Evolutionary conservation across 768 basidiomycete species (phyloP).

Genomic region (Lactifluus subvellereus): DNA sequence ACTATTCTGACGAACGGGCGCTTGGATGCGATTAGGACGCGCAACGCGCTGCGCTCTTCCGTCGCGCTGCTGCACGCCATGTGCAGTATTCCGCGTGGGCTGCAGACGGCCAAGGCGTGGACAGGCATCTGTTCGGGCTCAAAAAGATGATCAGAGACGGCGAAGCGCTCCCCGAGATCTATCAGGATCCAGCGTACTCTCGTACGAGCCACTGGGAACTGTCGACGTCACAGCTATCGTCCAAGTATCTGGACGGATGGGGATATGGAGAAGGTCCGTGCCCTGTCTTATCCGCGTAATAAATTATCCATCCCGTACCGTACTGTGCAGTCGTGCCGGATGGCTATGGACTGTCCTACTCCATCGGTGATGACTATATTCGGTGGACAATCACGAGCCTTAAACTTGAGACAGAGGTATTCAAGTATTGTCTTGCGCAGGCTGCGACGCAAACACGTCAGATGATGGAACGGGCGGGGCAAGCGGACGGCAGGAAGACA

Average conservation of each 20-base stretch:
- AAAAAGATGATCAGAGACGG: constrained; percentile 73
- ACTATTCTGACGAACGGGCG: background rate
- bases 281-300: background rate
- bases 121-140: constrained; percentile 91
- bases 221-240: constrained; percentile 83
- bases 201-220: constrained; percentile 87
- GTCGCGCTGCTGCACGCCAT: constrained; percentile 73
- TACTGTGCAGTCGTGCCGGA: constrained; percentile 70
- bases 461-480: constrained; percentile 63
- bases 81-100: constrained; percentile 86
- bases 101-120: constrained; percentile 90
- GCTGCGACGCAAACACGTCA: constrained; percentile 70
- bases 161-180: constrained; percentile 68
- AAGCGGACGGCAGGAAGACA: background rate
- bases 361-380: constrained; percentile 78
- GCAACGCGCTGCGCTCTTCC: constrained; percentile 62
- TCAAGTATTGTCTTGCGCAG: constrained; percentile 68
- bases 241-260: constrained; percentile 85
- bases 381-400: constrained; percentile 87
- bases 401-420: constrained; percentile 47
- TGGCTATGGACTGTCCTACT: constrained; percentile 88
- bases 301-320: background rate
- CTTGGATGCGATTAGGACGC: constrained; percentile 36
- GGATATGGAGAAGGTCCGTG: constrained; percentile 88
- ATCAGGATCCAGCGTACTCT: constrained; percentile 62